Conservation (phyloP, 441 rosid species). For the Sinapis alba region DNA sequence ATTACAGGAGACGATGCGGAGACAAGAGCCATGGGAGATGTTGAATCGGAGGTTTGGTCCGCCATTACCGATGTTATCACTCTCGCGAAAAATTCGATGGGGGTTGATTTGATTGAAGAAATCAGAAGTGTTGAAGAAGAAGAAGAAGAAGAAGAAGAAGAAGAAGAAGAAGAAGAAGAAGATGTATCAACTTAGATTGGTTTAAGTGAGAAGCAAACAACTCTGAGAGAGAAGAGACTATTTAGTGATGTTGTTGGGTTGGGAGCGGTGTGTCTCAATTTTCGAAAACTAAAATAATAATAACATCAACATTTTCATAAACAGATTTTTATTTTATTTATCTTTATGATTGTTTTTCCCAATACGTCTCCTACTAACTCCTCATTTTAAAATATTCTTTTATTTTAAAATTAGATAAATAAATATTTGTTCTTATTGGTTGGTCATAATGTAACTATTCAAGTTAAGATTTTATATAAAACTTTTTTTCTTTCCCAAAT, state of each 20-base stretch:
- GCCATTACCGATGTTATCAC: constrained; percentile 46
- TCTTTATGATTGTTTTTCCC: constrained; percentile 4
- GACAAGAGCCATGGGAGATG: constrained; percentile 43
- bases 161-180: neutral
- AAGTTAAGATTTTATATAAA: too few species aligned
- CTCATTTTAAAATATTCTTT: neutral
- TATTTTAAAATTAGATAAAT: neutral
- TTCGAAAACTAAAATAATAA: neutral
- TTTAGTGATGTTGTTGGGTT: constrained; percentile 28
- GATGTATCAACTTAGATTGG: constrained; percentile 4
- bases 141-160: neutral
- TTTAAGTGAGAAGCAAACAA: constrained; percentile 35
- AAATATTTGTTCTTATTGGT: neutral
- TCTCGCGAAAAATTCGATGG: neutral
- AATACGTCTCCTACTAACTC: neutral
- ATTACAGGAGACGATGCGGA: constrained; percentile 50
- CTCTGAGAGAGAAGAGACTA: constrained; percentile 1
- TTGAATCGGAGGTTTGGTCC: constrained; percentile 50
- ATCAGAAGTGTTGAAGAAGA: neutral
- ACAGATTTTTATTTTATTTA: neutral
- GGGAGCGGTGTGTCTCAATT: neutral
- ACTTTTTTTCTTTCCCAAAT: too few species aligned
- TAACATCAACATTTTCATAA: constrained; percentile 14
- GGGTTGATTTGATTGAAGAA: neutral
- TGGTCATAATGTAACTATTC: too few species aligned